Base-by-base conservation (phyloP, 805 yeast species). In the Wickerhamiella qilinensis region DNA sequence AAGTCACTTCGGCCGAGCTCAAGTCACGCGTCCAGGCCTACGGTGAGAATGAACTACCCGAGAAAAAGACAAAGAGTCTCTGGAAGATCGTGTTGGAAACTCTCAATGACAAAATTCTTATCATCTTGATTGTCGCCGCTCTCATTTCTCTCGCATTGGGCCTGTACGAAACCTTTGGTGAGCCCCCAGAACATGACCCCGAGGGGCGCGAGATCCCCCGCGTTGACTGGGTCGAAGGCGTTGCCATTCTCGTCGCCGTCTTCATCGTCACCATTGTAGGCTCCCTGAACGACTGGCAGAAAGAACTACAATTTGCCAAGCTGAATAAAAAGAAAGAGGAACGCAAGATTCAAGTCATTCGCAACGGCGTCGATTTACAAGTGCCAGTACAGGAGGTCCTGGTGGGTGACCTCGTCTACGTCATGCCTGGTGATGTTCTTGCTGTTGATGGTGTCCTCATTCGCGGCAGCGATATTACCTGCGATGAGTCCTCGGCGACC, bases 151-250 rank as follows among this genome's bases (percentile, higher is more conserved):
- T 91, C 37, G 88, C 93, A 0, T 62, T 91, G 36, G 99, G 98
- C 0, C 65, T 91, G 6, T 91, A 91, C 56, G 93, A 91, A 59
- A 76, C 93, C 2, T 79, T 85, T 61, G 94, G 93, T 31, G 81
- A 80, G 46, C 85, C 78, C 0, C 66, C 82, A 0, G 74, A 73
- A 52, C 71, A 70, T 49, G 95, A 88, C 56, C 74, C 70, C 4
- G 82, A 83, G 46, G 94, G 94, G 20, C 66, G 73, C 18, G 65
- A 73, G 17, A 57, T 75, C 39, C 95, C 96, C 15, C 72, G 75
- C 50, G 93, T 91, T 24, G 94, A 88, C 51, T 91, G 97, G 96
- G 94, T 93, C 35, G 99, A 91, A 64, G 99, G 99, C 49, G 94
- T 86, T 29, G 99, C 98, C 30, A 91, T 91, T 54, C 71, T 91